Conservation (phyloP, 2,329 filamentous ascomycete species). For the Nigrospora osmanthi region DNA sequence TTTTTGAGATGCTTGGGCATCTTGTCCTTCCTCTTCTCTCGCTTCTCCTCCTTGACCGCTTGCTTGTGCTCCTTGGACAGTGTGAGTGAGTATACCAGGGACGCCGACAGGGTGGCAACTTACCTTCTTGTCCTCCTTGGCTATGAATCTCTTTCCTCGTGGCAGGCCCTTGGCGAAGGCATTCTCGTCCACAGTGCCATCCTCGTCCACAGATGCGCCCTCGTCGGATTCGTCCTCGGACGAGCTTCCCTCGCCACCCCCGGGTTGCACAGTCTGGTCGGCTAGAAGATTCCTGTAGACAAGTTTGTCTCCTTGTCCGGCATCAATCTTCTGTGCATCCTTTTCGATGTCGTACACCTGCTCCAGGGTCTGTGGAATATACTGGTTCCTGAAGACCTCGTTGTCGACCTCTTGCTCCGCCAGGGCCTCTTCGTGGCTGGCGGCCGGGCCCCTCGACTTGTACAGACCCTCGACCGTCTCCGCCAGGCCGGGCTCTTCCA, state of each 20-base stretch:
- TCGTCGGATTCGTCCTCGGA: conserved; percentile 38
- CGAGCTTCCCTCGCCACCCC: conserved; percentile 23
- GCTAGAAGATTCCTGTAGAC: conserved; percentile 83
- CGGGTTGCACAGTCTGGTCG: conserved; percentile 44
- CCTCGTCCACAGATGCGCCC: conserved; percentile 36
- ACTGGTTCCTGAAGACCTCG: conserved; percentile 91
- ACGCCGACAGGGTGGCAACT: conserved; percentile 4
- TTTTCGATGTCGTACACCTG: conserved; percentile 96
- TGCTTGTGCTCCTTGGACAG: conserved; percentile 61
- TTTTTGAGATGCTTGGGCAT: conserved; percentile 97
- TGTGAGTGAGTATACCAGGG: conserved; percentile 11
- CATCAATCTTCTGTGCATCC: conserved; percentile 69
- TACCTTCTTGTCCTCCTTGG: conserved; percentile 83
- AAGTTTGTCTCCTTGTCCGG: conserved; percentile 67
- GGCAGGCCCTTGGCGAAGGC: conserved; percentile 60
- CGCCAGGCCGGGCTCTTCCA: conserved; percentile 53
- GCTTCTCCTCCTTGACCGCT: conserved; percentile 89
- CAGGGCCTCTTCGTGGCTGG: conserved; percentile 39
- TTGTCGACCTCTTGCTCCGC: conserved; percentile 70
- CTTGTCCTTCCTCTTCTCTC: conserved; percentile 87
- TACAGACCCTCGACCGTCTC: conserved; percentile 61
- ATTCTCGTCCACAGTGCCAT: conserved; percentile 39
- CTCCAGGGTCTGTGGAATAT: conserved; percentile 90
- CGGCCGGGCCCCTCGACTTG: conserved; percentile 40
- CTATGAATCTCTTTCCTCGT: conserved; percentile 77